A percentile compares a stretch with the other conserved stretches of the same genome.
phyloP scores from a whole-genome alignment of 345 rosid species.

The Excoecaria agallocha region DNA sequence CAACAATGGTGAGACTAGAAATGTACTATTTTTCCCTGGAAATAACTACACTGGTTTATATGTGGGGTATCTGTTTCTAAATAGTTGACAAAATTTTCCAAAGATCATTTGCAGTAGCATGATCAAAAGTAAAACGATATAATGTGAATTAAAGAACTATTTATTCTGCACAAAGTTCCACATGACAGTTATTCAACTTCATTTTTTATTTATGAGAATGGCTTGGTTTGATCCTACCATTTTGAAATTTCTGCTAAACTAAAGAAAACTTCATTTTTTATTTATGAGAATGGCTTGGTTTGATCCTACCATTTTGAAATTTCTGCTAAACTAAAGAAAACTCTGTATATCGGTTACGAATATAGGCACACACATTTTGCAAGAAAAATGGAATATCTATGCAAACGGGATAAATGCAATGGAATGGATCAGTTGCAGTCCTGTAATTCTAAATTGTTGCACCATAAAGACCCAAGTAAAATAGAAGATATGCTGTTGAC shows the following conservation, averaged over 20 bases:
- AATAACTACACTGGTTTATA: conserved; percentile 8
- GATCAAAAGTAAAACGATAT: neutral
- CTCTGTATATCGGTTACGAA: neutral
- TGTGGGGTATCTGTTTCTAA: neutral
- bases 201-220: neutral
- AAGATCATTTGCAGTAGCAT: neutral
- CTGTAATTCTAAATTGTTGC: neutral
- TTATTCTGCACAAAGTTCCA: neutral
- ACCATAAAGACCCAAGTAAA: neutral
- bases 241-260: neutral
- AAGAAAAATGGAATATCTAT: neutral
- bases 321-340: neutral
- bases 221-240: neutral
- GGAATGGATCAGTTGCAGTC: neutral
- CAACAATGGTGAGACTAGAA: conserved; percentile 67
- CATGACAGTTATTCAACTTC: neutral
- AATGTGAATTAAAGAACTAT: neutral
- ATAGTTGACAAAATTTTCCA: neutral
- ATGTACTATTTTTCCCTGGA: conserved; percentile 51
- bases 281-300: neutral
- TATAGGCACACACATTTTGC: neutral
- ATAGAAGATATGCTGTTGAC: too few species aligned
- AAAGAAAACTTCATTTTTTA: neutral
- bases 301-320: neutral
- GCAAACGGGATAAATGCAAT: neutral